Evolutionary conservation across 306 rosid genomes (phyloP), one percentile per base, ranked within the genome.

Genomic region (Ammopiptanthus mongolicus): DNA sequence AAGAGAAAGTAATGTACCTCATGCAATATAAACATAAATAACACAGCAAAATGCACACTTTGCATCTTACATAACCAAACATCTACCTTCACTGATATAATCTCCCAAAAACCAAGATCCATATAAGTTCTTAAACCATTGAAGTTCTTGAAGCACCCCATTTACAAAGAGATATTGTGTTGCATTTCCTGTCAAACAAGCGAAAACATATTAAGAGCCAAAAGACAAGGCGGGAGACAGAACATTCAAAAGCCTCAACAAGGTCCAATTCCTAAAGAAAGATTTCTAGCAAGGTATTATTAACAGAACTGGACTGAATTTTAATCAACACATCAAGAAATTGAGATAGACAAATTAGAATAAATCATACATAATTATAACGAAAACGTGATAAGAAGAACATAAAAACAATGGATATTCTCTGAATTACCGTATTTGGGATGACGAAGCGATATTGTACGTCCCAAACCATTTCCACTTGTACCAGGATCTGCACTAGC

Each of bases 81-180:
- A 76, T 71, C 58, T 80, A 92, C 99, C 99, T 82, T 87, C 93
- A 41, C 83, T 68, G 71, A 85, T 73, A 76, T 88, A 91, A 78
- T 95, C 93, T 29, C 99, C 99, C 83, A 95, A 77, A 84, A 90
- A 95, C 99, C 99, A 95, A 58, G 97, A 92, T 65, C 91, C 89
- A 71, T 87, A 88, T 14, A 84, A 51, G 67, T 95, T 93, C 82
- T 90, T 91, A 75, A 95, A 90, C 99, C 97, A 95, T 37, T 89
- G 91, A 66, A 95, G 81, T 58, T 95, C 99, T 76, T 90, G 95
- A 47, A 95, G 93, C 83, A 68, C 25, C 48, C 88, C 96, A 64
- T 92, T 84, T 62, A 84, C 84, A 19, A 87, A 84, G 78, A 91
- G 85, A 85, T 84, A 92, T 53, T 85, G 87, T 37, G 89, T 78